Evolutionary conservation across 2,329 filamentous ascomycete genomes (phyloP), one percentile per base, ranked within the genome.

Genomic region (Microcyclosporella mali): DNA sequence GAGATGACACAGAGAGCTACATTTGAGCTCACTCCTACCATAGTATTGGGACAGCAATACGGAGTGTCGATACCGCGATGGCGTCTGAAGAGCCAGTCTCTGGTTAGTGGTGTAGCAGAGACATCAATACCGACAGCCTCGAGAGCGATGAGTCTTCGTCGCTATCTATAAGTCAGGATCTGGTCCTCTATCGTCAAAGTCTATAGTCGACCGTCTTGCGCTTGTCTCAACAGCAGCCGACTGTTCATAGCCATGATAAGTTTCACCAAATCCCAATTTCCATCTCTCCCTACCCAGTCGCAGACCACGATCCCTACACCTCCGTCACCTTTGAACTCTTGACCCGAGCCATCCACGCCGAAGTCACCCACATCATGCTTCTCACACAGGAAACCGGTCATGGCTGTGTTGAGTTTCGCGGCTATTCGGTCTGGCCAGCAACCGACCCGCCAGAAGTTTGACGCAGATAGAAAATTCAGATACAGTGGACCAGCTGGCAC

Each of bases 391-490:
- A 78, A 78, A 48, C 75, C 71, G 32, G 77, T 70, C n/a, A 74
- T 76, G 2, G 82, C 81, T 14, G 89, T 85, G 69, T 97, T 97
- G 37, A 95, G 75, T 68, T 85, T 87, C 15, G 80, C 82, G 1
- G 92, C 90, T 62, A 98, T 87, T 59, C 79, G 83, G 65, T 95
- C 89, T 0, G 92, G 92, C 92, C 92, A 98, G 66, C 88, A 95
- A 42, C 79, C 81, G 1, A 83, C 73, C 52, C 87, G 89, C 81
- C 90, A 97, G 70, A 97, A 97, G 69, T 95, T 95, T 64, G 84
- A 90, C 1, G 84, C 92, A 54, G 77, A 88, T 49, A 95, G 66
- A 62, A 95, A 97, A 66, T 97, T 98, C 65, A 97, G 70, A 57
- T 85, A 94, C 54, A 95, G 75, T 1, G 88, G 87, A 12, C 64